Conservation (phyloP, 148 eudicot genomes). For the Heliamphora exappendiculata region DNA sequence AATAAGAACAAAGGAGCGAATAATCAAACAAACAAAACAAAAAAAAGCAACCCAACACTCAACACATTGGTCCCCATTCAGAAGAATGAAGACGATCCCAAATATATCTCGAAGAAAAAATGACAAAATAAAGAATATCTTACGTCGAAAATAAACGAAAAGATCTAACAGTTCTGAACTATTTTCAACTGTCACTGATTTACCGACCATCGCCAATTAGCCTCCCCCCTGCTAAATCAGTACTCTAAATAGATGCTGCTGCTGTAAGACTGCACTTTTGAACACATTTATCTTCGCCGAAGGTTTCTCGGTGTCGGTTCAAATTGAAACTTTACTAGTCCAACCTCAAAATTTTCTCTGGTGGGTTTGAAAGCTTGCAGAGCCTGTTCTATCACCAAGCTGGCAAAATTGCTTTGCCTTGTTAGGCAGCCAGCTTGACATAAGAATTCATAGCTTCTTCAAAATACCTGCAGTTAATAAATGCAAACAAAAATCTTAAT, state of each 20-base stretch:
- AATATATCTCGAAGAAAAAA: conserved; percentile 6
- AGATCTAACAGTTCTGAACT: background rate
- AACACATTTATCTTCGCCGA: background rate
- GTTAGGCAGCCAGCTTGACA: conserved; percentile 5
- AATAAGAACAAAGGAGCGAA: background rate
- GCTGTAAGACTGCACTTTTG: background rate
- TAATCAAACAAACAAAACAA: background rate
- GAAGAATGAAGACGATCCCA: conserved; percentile 5
- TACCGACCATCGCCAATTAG: conserved; percentile 8
- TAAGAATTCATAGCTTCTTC: conserved; percentile 8
- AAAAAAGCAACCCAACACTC: background rate
- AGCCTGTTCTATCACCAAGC: conserved; percentile 6
- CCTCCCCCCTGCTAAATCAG: conserved; percentile 5
- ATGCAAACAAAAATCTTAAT: background rate
- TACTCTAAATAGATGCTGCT: conserved; percentile 2
- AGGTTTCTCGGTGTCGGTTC: background rate
- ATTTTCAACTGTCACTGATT: conserved; percentile 2
- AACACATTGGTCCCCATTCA: background rate
- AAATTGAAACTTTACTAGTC: background rate
- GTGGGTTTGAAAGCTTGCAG: conserved; percentile 4
- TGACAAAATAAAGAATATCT: conserved; percentile 4
- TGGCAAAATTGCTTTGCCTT: background rate
- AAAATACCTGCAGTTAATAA: conserved; percentile 9
- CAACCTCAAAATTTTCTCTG: background rate
- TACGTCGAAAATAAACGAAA: conserved; percentile 7